Base-by-base conservation (phyloP, 805 yeast species). In the Spathaspora arborariae region DNA sequence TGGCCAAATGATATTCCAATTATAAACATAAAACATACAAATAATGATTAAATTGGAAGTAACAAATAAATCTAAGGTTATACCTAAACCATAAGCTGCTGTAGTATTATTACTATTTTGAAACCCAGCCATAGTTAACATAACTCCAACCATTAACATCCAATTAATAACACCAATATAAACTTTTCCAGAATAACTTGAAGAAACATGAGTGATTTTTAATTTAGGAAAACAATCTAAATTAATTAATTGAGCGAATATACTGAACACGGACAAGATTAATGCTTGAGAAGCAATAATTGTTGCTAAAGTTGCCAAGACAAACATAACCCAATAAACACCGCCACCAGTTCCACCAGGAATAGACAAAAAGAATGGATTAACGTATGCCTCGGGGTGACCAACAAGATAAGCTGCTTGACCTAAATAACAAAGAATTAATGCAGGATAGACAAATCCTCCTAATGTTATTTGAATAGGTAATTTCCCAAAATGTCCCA, bases 281-380 rank as follows among this genome's bases (percentile, higher is more conserved):
- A 80, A 67, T 0, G 84, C 82, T 56, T 81, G 85, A 4, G 82
- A 75, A 0, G 86, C 84, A 53, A 81, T 79, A 40, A 81, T 70
- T 4, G 84, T 76, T 1, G 80, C 70, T 45, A 80, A 59, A 1
- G 79, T 78, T 1, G 85, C 81, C 41, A 81, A 52, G 18, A 73
- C 75, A 56, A 80, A 74, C 58, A 75, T 66, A 5, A 59, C 45
- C 84, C 84, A 79, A 56, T 75, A 79, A 19, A 68, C 63, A 2
- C 70, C 68, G 5, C 70, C 60, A 15, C 66, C 66, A 19, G 65
- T 51, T 2, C 76, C 75, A 6, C 82, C 82, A 0, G 84, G 84
- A 45, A 79, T 64, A 0, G 81, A 70, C 18, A 60, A 54, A 54
- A 68, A 80, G 56, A 80, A 80, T 1, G 77, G 68, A 47, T 74